These are phyloP conservation scores for Aegilops speltoides DNA, from an alignment of 176 grass and related monocot genomes.

Conservation along the genomic window DNA sequence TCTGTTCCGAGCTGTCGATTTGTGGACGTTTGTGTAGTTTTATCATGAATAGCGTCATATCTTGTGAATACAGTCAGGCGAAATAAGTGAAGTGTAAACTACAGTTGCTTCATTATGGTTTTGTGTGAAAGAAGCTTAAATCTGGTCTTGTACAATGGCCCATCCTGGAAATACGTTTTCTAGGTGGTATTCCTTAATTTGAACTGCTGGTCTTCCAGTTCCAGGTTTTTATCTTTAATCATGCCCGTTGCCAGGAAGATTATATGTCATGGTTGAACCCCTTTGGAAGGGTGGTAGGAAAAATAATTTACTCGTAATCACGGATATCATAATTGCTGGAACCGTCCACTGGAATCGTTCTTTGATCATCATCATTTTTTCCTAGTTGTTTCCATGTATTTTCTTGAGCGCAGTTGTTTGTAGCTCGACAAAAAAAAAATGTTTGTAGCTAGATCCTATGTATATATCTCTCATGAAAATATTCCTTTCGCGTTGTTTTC, in stretches of 20 bases:
- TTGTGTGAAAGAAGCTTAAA: constrained; percentile 6
- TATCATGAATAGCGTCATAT: constrained; percentile 38
- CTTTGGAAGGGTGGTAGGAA: background rate
- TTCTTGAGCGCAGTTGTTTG: no score
- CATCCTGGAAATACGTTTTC: background rate
- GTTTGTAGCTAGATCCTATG: no score
- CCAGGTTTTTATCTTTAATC: background rate
- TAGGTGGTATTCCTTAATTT: background rate
- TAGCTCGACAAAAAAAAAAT: no score
- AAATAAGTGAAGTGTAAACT: constrained; percentile 56
- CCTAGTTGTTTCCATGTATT: no score
- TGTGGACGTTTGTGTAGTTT: constrained; percentile 56
- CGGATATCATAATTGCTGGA: background rate
- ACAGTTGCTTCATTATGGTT: constrained; percentile 15
- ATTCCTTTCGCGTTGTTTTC: no score
- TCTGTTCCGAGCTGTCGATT: constrained; percentile 25
- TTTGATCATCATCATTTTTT: no score
- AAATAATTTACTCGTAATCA: background rate
- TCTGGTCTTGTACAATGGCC: background rate
- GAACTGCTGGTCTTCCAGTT: background rate
- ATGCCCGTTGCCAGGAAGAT: background rate
- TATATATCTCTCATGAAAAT: no score
- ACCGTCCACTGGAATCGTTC: background rate
- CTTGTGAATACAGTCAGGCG: constrained; percentile 47
- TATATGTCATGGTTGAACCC: background rate